A percentile compares a stretch with the other conserved stretches of the same genome.
These are phyloP conservation scores for Fusarium decemcellulare DNA, from an alignment of 2,329 filamentous ascomycete genomes.

Conservation along the genomic window DNA sequence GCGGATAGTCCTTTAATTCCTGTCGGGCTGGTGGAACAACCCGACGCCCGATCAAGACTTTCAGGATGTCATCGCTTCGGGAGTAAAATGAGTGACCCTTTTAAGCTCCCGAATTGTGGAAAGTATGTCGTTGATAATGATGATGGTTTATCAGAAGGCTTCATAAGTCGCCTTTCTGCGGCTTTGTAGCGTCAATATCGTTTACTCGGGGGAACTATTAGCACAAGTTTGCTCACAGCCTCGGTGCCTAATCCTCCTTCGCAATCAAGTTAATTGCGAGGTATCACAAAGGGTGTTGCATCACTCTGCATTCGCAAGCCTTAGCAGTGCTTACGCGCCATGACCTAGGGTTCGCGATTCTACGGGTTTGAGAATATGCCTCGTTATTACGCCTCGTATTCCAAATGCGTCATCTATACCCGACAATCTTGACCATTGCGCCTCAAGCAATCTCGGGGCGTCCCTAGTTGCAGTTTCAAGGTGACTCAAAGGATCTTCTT, in stretches of 20 bases:
- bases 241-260: conserved; percentile 2
- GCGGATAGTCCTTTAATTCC: conserved; percentile 3
- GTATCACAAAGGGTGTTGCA: conserved; percentile 21
- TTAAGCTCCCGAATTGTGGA: conserved; percentile 14
- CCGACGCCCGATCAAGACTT: conserved; percentile 17
- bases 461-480: conserved; percentile 11
- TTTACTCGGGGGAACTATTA: conserved; percentile 6
- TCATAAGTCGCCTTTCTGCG: neutral
- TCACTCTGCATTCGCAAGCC: conserved; percentile 24
- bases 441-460: conserved; percentile 26
- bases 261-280: conserved; percentile 28
- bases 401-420: conserved; percentile 27
- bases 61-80: conserved; percentile 17
- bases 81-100: conserved; percentile 7
- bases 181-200: neutral
- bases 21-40: conserved; percentile 12
- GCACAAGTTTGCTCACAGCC: neutral
- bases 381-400: conserved; percentile 20
- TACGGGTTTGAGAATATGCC: conserved; percentile 31
- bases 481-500: conserved; percentile 20
- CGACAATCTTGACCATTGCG: conserved; percentile 23
- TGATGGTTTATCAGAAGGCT: neutral
- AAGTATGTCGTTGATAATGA: conserved; percentile 8
- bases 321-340: conserved; percentile 32
- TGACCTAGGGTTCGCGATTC: conserved; percentile 32